These are phyloP conservation scores for Aspergillus novoparasiticus DNA, from an alignment of 2,329 filamentous ascomycete genomes.

Conservation along the genomic window DNA sequence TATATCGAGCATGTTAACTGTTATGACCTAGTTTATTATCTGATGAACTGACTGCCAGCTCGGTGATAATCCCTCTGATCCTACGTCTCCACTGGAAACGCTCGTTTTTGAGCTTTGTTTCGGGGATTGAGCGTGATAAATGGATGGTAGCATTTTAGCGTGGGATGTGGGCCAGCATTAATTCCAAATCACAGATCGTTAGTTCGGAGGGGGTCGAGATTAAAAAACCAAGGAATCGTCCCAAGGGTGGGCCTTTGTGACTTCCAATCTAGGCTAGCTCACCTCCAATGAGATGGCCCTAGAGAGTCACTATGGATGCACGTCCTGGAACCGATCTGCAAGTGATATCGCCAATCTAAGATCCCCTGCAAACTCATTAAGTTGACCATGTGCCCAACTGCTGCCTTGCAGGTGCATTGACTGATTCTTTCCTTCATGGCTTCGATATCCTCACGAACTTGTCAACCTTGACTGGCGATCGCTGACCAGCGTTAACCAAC, in stretches of 20 bases:
- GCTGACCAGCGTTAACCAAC: constrained; percentile 9
- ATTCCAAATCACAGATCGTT: not conserved
- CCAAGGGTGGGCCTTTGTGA: not conserved
- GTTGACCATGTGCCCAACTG: not conserved
- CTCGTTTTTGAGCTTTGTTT: not conserved
- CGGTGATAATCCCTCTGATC: not conserved
- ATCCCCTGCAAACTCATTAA: not conserved
- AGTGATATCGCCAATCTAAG: not conserved
- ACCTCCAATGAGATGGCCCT: not conserved
- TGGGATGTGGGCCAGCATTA: not conserved
- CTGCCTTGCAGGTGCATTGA: not conserved
- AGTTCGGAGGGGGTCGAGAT: not conserved
- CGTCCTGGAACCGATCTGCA: not conserved
- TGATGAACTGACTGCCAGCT: not conserved
- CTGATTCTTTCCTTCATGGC: not conserved
- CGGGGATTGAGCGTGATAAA: not conserved
- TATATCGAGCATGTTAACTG: not conserved
- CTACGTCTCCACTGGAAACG: not conserved
- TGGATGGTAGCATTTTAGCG: not conserved
- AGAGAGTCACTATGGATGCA: not conserved
- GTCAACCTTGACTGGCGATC: not conserved
- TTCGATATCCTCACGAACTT: not conserved
- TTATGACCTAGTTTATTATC: not conserved
- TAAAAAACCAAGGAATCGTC: not conserved
- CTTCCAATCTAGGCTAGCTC: not conserved